A percentile compares a stretch with the other conserved stretches of the same genome.
Evolutionary conservation across 176 grass and related monocot genomes (phyloP).

Genomic region (Ananas comosus): DNA sequence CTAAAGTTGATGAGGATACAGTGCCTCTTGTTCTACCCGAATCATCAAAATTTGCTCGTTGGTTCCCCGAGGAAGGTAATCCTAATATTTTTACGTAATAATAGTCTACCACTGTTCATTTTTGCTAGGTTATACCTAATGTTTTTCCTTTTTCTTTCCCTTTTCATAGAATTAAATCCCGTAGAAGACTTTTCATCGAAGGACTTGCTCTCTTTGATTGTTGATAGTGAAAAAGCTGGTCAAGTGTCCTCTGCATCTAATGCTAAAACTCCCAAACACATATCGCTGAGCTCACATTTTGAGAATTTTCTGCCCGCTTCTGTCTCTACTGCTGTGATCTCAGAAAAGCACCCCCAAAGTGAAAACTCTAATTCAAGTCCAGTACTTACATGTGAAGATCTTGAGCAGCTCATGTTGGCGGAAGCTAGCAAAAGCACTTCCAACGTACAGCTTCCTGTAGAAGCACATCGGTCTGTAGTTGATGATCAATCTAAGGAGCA

Average conservation of each 20-base stretch:
- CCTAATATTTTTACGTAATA: neutral
- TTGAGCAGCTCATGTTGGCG: slow-evolving; percentile 79
- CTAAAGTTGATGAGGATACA: slow-evolving; percentile 39
- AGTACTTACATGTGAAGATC: slow-evolving; percentile 88
- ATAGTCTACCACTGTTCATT: neutral
- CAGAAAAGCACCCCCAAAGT: slow-evolving; percentile 29
- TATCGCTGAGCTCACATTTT: slow-evolving; percentile 23
- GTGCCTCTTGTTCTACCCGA: slow-evolving; percentile 38
- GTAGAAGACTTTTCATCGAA: slow-evolving; percentile 55
- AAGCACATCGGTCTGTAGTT: slow-evolving; percentile 20
- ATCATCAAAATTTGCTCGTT: slow-evolving; percentile 90
- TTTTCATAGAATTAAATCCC: slow-evolving; percentile 42
- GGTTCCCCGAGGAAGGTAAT: slow-evolving; percentile 78
- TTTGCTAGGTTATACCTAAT: slow-evolving; percentile 18
- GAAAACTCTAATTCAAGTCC: slow-evolving; percentile 35
- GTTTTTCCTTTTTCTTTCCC: slow-evolving; percentile 10
- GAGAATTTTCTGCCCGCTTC: slow-evolving; percentile 24
- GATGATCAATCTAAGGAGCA: slow-evolving; percentile 21
- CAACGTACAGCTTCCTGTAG: slow-evolving; percentile 23
- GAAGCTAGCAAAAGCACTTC: slow-evolving; percentile 33
- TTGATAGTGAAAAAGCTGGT: slow-evolving; percentile 46
- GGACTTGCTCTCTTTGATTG: slow-evolving; percentile 66
- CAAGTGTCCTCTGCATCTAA: slow-evolving; percentile 33
- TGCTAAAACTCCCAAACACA: slow-evolving; percentile 25
- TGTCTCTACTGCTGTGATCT: slow-evolving; percentile 25